These are phyloP conservation scores for Ophiocordyceps robertsii DNA, from an alignment of 2,329 filamentous ascomycete species.

Conservation along the genomic window DNA sequence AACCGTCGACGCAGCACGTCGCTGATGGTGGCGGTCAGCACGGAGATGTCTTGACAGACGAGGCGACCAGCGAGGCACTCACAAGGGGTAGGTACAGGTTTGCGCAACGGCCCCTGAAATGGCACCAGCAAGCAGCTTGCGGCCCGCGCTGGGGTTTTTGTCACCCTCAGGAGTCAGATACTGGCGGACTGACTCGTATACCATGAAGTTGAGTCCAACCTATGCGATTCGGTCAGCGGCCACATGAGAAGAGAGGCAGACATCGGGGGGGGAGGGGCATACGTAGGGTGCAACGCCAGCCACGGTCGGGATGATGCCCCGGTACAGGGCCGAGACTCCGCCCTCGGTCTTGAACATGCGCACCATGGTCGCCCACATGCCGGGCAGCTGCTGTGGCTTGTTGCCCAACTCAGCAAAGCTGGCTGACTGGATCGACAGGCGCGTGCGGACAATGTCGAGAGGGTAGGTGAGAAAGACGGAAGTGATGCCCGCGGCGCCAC, in stretches of 20 bases:
- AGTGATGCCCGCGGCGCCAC: slow-evolving; percentile 84
- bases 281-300: slow-evolving; percentile 93
- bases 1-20: slow-evolving; percentile 88
- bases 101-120: slow-evolving; percentile 94
- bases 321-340: slow-evolving; percentile 73
- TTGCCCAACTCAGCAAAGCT: slow-evolving; percentile 69
- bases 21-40: slow-evolving; percentile 28
- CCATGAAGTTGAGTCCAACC: slow-evolving; percentile 98
- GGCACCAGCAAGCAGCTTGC: slow-evolving; percentile 81
- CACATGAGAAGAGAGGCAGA: not conserved
- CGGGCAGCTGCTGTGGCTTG: slow-evolving; percentile 57
- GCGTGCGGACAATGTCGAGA: slow-evolving; percentile 91
- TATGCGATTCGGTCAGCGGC: slow-evolving; percentile 16
- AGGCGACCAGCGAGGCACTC: slow-evolving; percentile 24
- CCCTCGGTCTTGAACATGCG: slow-evolving; percentile 88
- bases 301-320: slow-evolving; percentile 86
- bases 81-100: slow-evolving; percentile 98
- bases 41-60: too few relatives aligned
- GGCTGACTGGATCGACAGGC: slow-evolving; percentile 94
- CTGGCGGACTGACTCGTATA: slow-evolving; percentile 78
- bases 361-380: slow-evolving; percentile 78
- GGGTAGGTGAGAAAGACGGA: slow-evolving; percentile 94
- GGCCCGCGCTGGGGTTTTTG: slow-evolving; percentile 61
- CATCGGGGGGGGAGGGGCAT: slow-evolving; percentile 2
- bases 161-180: slow-evolving; percentile 81